These are phyloP conservation scores for Saccharomyces hybrid DNA, from an alignment of 1,139 yeast species.

Conservation along the genomic window DNA sequence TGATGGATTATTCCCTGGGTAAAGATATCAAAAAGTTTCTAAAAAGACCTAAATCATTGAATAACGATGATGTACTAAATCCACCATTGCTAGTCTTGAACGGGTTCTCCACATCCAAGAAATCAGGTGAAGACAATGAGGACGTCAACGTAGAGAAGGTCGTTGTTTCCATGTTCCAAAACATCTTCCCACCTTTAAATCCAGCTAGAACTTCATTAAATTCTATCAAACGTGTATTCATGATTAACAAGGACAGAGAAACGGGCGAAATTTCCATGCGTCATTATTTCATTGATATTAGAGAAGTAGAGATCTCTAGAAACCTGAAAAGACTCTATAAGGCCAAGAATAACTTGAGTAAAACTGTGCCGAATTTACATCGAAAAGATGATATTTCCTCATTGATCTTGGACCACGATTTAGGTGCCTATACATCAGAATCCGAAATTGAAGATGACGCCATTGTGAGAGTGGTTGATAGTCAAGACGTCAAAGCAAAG, in stretches of 20 bases:
- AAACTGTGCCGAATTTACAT: constrained; percentile 66
- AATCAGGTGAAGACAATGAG: constrained; percentile 28
- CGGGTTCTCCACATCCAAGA: constrained; percentile 49
- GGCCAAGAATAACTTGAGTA: constrained; percentile 54
- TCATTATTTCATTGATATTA: constrained; percentile 85
- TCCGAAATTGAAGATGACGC: constrained; percentile 93
- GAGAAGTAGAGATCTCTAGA: constrained; percentile 73
- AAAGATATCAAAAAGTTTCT: constrained; percentile 67
- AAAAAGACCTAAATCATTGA: constrained; percentile 62
- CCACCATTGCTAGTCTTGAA: constrained; percentile 92
- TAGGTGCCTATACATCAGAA: constrained; percentile 75
- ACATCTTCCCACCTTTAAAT: constrained; percentile 87
- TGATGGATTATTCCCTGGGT: constrained; percentile 68
- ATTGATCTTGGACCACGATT: constrained; percentile 69
- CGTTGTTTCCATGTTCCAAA: constrained; percentile 84
- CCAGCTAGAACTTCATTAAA: constrained; percentile 70
- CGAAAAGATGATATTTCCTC: constrained; percentile 72
- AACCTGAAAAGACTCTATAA: constrained; percentile 70
- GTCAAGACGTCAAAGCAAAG: constrained; percentile 27
- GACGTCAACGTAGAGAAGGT: constrained; percentile 57
- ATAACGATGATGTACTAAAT: constrained; percentile 56
- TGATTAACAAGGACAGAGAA: constrained; percentile 65
- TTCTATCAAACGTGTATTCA: constrained; percentile 73
- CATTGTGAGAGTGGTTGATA: constrained; percentile 63
- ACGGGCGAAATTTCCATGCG: constrained; percentile 74